Base-by-base conservation (phyloP, 1,139 yeast genomes). In the Magnusiomyces magnusii region DNA sequence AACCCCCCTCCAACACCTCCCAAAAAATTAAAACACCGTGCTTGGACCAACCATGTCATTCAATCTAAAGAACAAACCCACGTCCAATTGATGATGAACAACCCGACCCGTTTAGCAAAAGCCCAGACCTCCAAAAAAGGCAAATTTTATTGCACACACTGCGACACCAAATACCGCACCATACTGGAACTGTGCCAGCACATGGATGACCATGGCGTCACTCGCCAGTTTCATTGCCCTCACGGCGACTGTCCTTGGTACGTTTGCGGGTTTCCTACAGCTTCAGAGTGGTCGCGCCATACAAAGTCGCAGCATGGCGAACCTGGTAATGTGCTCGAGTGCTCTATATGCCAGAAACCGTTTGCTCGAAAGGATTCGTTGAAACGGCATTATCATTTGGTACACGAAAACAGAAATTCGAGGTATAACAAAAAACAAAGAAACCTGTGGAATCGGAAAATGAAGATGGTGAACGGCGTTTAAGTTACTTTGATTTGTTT, bases 241-340 rank as follows among this genome's bases (percentile, higher is more conserved):
- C 77, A 79, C 51, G 67, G 70, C 15, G 73, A 75, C 27, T 86
- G 92, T 65, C 86, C 87, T 0, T 84, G 87, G 84, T 75, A 78
- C 53, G 71, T 81, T 2, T 73, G 85, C 50, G 91, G 91, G 0
- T 75, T 83, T 57, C 80, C 81, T 47, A 79, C 85, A 59, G 75
- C 80, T 56, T 82, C 84, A 3, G 87, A 84, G 64, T 77, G 85
- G 61, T 75, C 81, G 61, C 79, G 89, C 61, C 91, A 86, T 65
- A 79, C 82, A 61, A 78, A 81, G 41, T 75, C 79, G 49, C 85
- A 83, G 63, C 91, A 86, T 66, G 64, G 60, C 17, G 27, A 60
- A 13, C 55, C 53, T 31, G 64, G 60, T 17, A 25, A 60, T 10
- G 56, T 52, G 27, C 57, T 68, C 51, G 56, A 63, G 31, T 67